Conservation (phyloP, 176 grass and related monocot species). For the Pharus latifolius region DNA sequence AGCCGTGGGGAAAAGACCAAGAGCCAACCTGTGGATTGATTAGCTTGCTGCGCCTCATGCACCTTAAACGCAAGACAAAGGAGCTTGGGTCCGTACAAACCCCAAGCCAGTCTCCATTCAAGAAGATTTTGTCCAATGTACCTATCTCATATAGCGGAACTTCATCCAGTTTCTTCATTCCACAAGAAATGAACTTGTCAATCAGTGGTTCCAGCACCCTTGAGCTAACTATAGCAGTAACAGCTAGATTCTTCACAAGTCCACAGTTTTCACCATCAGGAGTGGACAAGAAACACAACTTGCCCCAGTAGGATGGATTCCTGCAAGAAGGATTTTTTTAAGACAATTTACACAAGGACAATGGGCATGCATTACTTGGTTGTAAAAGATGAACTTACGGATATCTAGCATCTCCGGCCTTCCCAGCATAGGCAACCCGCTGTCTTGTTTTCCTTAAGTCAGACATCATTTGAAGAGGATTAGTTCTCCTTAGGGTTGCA, state of each 20-base stretch:
- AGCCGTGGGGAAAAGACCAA: conserved; percentile 1
- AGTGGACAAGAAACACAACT: conserved; percentile 89
- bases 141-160: conserved; percentile 24
- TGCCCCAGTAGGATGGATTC: conserved; percentile 94
- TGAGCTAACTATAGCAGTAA: conserved; percentile 78
- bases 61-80: conserved; percentile 71
- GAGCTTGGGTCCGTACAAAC: conserved; percentile 53
- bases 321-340: conserved; percentile 30
- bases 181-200: conserved; percentile 75
- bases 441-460: conserved; percentile 90
- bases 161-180: conserved; percentile 71
- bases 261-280: conserved; percentile 96
- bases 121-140: conserved; percentile 63
- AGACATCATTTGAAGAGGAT: conserved; percentile 84
- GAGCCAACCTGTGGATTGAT: conserved; percentile 52
- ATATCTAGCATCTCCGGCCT: conserved; percentile 94
- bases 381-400: conserved; percentile 49
- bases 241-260: conserved; percentile 85
- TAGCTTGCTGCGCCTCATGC: conserved; percentile 52
- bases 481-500: conserved; percentile 80
- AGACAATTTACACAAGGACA: conserved; percentile 6
- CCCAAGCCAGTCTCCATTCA: conserved; percentile 83
- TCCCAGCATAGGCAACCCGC: conserved; percentile 91
- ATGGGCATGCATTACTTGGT: not conserved
- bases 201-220: conserved; percentile 45